Base-by-base conservation (phyloP, 495 filamentous ascomycete species). In the Cairneyella variabilis region DNA sequence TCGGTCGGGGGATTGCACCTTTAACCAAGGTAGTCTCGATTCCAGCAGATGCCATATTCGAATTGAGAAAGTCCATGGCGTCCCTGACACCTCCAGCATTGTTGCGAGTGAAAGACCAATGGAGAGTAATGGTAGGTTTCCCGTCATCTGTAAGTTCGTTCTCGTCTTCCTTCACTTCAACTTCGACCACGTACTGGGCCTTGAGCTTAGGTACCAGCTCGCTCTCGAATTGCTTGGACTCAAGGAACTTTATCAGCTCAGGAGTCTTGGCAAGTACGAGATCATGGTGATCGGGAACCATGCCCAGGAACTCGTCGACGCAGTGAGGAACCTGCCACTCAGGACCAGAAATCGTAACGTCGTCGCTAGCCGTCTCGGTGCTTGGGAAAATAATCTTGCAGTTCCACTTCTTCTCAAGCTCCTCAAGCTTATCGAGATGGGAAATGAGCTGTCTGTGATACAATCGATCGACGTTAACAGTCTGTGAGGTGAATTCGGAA, bases 331-430 rank as follows among this genome's bases (percentile, higher is more conserved):
- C 90, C 78, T 96, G 92, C 77, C 93, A 97, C 71, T 97, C 90
- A 12, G 93, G 93, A n/a, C 93, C 93, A 38, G 91, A 91, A 53
- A 97, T 90, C 6, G 85, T 92, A 56, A 99, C 88, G 62, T 92
- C 84, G 69, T 99, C 95, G 66, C 91, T 97, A 25, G 93, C 95
- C 69, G 90, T 85, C 68, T 99, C 93, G 16, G 93, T 97, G 70
- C 90, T 96, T 10, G 93, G 95, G 66, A 97, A 97, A 57, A 88
- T 84, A 62, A 97, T 89, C 73, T 96, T 96, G 83, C 93, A 97
- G 66, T 96, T 96, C 89, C 89, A 97, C 67, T 92, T 95, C 77
- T 92, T 91, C 75, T 97, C 95, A 21, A 97, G 78, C 61, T 91
- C 90, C 56, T 97, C 92, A 49, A 99, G 88, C 64, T 96, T 85